Base-by-base conservation (phyloP, 257 asterid genomes). In the Echium plantagineum region DNA sequence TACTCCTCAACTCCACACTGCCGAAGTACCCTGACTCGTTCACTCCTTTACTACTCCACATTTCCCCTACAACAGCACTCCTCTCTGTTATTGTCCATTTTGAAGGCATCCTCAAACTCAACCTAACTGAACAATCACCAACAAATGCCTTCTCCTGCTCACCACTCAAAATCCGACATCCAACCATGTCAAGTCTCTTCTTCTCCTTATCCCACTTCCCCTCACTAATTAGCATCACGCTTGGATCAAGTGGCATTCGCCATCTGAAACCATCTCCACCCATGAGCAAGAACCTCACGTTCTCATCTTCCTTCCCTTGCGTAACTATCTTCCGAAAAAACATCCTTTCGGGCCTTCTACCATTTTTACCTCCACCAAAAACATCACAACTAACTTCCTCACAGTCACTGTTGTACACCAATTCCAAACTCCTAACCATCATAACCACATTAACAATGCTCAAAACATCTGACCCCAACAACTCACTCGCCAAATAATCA, bases 181-280 rank as follows among this genome's bases (percentile, higher is more conserved):
- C 89, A 63, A 75, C 77, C 57, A 84, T 54, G 2, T 70, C 62
- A 58, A 85, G 49, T 64, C 67, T 74, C 31, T 77, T 82, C 55
- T 52, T 74, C 57, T 62, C 46, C 31, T 52, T 66, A 18, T 84
- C 80, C 95, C 95, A 87, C 13, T 73, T 70, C 32, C 83, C 88
- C 81, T 87, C 94, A 4, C 81, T 90, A n/a, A 82, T 64, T 60
- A 80, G 66, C 5, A 79, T 63, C 0, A 69, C 63, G 24, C 65
- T 65, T 3, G 65, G 58, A 47, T 66, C 63, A 62, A 78, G 59
- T 24, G 47, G 38, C 19, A 15, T 49, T 65, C 38, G 13, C 28
- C 16, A 16, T 21, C 20, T 32, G 10, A 6, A 28, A 56, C 38
- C 16, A 16, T 0, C 7, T 30, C 70, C 64, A 47, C 30, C 49